Base-by-base conservation (phyloP, 495 filamentous ascomycete species). In the Eremomyces bilateralis region DNA sequence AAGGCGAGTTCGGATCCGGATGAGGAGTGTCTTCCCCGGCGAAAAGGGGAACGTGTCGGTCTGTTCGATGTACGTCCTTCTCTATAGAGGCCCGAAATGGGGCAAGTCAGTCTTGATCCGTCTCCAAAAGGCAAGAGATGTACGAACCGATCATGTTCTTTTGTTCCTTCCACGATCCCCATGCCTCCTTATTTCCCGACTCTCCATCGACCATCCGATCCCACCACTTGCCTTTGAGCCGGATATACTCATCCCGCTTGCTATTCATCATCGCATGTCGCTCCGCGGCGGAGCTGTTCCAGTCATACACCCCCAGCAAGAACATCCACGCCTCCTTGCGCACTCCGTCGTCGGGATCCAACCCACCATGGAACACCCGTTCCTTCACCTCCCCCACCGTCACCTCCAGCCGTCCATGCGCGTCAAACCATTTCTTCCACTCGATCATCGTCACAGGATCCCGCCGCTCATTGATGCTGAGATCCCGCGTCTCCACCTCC, bases 111-210 rank as follows among this genome's bases (percentile, higher is more conserved):
- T 43, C 53, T 36, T 20, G 19, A 39, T 19, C 39, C 31, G 16
- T 13, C 20, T 27, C 13, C n/a, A 11, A 32, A 33, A 35, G 34
- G 35, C 41, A 36, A 15, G 29, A 19, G 35, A 34, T 16, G 12
- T 24, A 48, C 65, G 59, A 72, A 93, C 85, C 85, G 50, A 97
- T 97, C 30, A 88, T 66, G 37, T 71, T 76, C 49, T 76, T 76
- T 44, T 97, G 90, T 54, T 97, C 88, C 40, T 82, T 73, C 84
- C 84, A 97, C n/a, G n/a, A n/a, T n/a, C n/a, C n/a, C 68, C 81
- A 85, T 22, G 72, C 72, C 40, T 82, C 67, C 36, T 88, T 76
- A 2, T 65, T 58, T 13, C 76, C 71, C 4, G 74, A 73, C 24
- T 71, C 73, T 4, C 76, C 68, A 39, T 32, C 30, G 4, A 88